Evolutionary conservation across 2,329 filamentous ascomycete genomes (phyloP).

Genomic region (Plectosphaerella plurivora): DNA sequence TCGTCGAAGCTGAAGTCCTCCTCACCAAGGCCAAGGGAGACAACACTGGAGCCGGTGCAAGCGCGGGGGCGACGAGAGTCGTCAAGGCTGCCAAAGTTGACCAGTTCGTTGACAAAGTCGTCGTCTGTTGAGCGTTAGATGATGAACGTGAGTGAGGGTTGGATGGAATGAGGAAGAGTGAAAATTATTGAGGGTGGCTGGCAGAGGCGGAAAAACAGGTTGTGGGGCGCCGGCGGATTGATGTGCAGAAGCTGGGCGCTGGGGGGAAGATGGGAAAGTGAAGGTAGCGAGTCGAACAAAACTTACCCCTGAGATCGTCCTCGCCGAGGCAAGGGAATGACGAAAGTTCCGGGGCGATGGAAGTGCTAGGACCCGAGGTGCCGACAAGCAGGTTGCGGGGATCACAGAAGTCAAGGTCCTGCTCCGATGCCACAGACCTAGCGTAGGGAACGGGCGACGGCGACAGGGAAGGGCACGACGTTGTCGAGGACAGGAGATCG

Average conservation of each 20-base stretch:
- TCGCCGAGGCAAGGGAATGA: slow-evolving; percentile 60
- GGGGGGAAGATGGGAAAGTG: slow-evolving; percentile 10
- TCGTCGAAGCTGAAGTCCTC: slow-evolving; percentile 75
- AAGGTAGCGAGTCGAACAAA: slow-evolving; percentile 30
- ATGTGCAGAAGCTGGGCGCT: slow-evolving; percentile 19
- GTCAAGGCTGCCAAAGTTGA: slow-evolving; percentile 24
- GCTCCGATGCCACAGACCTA: slow-evolving; percentile 62
- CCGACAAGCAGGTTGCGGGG: slow-evolving; percentile 79
- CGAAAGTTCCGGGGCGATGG: slow-evolving; percentile 57
- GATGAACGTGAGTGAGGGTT: slow-evolving; percentile 17
- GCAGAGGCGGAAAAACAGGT: neutral
- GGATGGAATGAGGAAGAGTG: neutral
- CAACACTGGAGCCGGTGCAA: slow-evolving; percentile 61
- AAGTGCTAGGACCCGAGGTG: slow-evolving; percentile 38
- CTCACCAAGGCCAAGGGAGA: slow-evolving; percentile 68
- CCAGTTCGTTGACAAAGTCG: slow-evolving; percentile 17
- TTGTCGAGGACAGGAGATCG: slow-evolving; percentile 65
- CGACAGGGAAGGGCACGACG: slow-evolving; percentile 79
- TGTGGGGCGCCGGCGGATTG: too few species aligned
- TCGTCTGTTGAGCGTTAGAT: slow-evolving; percentile 5
- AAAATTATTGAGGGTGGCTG: slow-evolving; percentile 18
- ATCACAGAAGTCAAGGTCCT: slow-evolving; percentile 83
- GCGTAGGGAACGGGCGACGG: slow-evolving; percentile 81
- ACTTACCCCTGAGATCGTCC: slow-evolving; percentile 44
- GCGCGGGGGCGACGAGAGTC: slow-evolving; percentile 68